phyloP scores from a whole-genome alignment of 2,329 filamentous ascomycete species.

The Plectosphaerella cucumerina region DNA sequence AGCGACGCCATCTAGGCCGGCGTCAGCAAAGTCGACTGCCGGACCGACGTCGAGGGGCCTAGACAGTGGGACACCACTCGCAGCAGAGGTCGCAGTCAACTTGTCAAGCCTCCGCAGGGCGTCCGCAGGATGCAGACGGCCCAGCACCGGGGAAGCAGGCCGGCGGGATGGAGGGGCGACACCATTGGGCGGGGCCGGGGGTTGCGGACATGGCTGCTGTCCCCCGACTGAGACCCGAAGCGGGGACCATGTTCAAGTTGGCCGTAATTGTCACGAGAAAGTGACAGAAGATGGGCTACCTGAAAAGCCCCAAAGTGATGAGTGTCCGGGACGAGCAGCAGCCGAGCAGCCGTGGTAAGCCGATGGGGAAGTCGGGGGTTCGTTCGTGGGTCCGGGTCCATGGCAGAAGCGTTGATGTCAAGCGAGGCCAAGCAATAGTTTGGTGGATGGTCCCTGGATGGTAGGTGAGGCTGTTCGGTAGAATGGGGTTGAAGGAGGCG shows the following conservation, averaged over 20 bases:
- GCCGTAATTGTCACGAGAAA: neutral
- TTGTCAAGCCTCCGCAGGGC: neutral
- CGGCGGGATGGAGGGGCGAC: neutral
- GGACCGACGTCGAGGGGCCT: no score
- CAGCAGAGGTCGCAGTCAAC: neutral
- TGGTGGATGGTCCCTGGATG: neutral
- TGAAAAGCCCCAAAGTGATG: neutral
- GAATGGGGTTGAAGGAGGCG: neutral
- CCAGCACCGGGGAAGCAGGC: neutral
- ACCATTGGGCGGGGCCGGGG: neutral
- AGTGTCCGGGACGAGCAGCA: neutral
- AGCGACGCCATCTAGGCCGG: no score
- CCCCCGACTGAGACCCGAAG: neutral
- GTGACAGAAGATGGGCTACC: neutral
- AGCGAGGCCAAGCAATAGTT: neutral
- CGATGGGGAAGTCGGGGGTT: neutral
- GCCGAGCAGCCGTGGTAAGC: neutral
- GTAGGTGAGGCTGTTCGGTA: neutral
- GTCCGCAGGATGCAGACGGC: neutral
- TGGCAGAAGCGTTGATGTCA: neutral
- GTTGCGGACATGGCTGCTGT: neutral
- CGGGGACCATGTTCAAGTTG: neutral
- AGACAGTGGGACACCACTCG: no score
- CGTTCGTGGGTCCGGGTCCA: neutral
- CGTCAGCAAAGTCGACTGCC: no score